Evolutionary conservation across 345 rosid genomes (phyloP).

Genomic region (Linum usitatissimum): DNA sequence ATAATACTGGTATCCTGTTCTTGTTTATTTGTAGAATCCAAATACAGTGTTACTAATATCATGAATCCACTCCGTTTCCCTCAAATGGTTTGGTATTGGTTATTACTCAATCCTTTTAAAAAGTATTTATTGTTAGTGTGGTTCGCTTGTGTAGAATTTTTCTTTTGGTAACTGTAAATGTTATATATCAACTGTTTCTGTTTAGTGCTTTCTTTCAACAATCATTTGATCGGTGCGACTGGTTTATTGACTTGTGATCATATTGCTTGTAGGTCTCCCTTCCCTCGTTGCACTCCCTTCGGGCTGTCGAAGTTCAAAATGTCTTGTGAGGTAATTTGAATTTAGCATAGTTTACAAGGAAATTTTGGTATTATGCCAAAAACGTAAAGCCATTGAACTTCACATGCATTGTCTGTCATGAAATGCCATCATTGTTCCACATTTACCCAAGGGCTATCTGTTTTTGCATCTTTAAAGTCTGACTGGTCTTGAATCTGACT

Average conservation of each 20-base stretch:
- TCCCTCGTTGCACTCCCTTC: slow-evolving; percentile 63
- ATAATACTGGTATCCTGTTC: too few species aligned
- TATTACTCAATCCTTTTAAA: too few species aligned
- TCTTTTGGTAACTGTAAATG: too few species aligned
- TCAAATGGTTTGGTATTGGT: too few species aligned
- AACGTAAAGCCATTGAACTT: neutral
- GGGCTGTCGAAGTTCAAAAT: slow-evolving; percentile 52
- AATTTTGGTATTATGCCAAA: neutral
- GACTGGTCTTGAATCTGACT: slow-evolving; percentile 4
- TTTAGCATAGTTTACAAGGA: slow-evolving; percentile 12
- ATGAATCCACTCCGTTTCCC: too few species aligned
- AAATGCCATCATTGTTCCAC: neutral
- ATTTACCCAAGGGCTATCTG: neutral
- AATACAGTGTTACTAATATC: too few species aligned
- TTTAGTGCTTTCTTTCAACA: neutral
- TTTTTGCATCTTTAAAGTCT: neutral
- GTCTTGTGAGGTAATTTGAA: slow-evolving; percentile 61
- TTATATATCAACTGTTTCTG: neutral
- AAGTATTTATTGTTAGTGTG: too few species aligned
- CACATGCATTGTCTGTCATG: neutral
- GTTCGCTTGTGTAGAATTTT: too few species aligned
- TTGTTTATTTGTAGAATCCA: too few species aligned
- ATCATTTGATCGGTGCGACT: neutral
- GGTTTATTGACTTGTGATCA: neutral
- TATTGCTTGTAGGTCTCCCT: slow-evolving; percentile 58